Percentiles rank a stretch among this genome's conserved stretches.
phyloP scores from a whole-genome alignment of 2,329 filamentous ascomycete genomes.

The Cercospora janseana region DNA sequence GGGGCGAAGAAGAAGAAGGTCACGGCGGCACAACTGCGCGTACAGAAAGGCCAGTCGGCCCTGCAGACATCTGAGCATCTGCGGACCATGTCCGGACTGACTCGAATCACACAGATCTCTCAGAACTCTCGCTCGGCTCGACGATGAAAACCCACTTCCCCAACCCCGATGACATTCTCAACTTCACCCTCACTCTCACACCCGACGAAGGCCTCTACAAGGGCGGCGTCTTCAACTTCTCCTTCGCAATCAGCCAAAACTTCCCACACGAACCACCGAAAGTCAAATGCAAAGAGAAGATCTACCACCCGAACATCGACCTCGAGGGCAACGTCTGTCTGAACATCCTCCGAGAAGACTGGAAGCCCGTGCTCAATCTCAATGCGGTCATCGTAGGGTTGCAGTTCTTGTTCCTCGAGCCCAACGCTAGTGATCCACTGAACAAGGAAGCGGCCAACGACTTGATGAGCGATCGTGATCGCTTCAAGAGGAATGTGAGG shows the following conservation, averaged over 20 bases:
- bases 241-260: slow-evolving; percentile 87
- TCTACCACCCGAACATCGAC: slow-evolving; percentile 99
- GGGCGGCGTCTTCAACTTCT: slow-evolving; percentile 81
- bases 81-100: slow-evolving; percentile 2
- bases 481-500: slow-evolving; percentile 88
- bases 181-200: slow-evolving; percentile 77
- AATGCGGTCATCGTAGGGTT: slow-evolving; percentile 95
- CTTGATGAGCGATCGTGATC: slow-evolving; percentile 77
- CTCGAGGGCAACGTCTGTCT: slow-evolving; percentile 96
- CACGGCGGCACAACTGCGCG: slow-evolving; percentile 88
- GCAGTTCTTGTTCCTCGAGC: slow-evolving; percentile 95
- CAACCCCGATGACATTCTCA: slow-evolving; percentile 80
- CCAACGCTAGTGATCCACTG: slow-evolving; percentile 93
- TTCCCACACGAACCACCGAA: slow-evolving; percentile 98
- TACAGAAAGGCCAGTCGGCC: slow-evolving; percentile 77
- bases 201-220: slow-evolving; percentile 90
- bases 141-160: slow-evolving; percentile 82
- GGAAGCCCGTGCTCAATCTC: slow-evolving; percentile 96
- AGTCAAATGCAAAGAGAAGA: slow-evolving; percentile 95
- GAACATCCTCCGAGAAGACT: slow-evolving; percentile 96
- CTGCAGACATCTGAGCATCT: not conserved
- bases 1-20: slow-evolving; percentile 94
- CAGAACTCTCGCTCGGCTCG: slow-evolving; percentile 72
- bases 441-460: slow-evolving; percentile 98
- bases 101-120: slow-evolving; percentile 60